Base-by-base conservation (phyloP, 2,329 filamentous ascomycete genomes). In the Apiospora arundinis region DNA sequence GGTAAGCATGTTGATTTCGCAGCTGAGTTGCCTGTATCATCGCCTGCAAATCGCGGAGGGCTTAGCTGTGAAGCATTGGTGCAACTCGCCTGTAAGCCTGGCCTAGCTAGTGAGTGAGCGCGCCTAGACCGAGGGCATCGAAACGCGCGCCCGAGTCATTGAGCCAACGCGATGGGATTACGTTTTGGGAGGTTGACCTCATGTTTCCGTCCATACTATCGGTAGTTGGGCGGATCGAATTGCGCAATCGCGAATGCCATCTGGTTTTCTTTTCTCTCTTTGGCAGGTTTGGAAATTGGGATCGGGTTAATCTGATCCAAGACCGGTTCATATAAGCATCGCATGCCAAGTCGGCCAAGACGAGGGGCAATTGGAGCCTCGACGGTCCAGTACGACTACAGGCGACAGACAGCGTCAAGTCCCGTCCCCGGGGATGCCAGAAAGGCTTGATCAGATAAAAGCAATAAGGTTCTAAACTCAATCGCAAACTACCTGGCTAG, bases 351-450 rank as follows among this genome's bases (percentile, higher is more conserved):
- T 40, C 12, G 28, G 56, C 56, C 32, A 63, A 63, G 56, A n/a
- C 18, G 56, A 40, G 56, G 56, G 18, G 56, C 11, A 60, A n/a
- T 21, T 40, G 52, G 52, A 37, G 49, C 49, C 49, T 37, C 52
- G 9, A 37, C 0, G 21, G 28, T n/a, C 16, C 52, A 37, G 11
- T 21, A 3, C 52, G 28, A n/a, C 52, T 6, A 37, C 56, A n/a
- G 11, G 28, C 56, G 32, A 63, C 56, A 63, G 52, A 63, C 56
- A 63, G 52, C 52, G 52, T 63, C 32, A n/a, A 63, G 56, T 63
- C 40, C 56, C 56, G 32, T 63, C n/a, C 18, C 56, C 56, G 56
- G 12, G 18, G 32, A n/a, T 40, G 32, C 32, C 56, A 63, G 4
- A 40, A 63, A 60, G 8, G 32, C 56, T 40, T 63, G 56, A 63